These are phyloP conservation scores for Pichia manshurica DNA, from an alignment of 805 yeast genomes.

Conservation along the genomic window DNA sequence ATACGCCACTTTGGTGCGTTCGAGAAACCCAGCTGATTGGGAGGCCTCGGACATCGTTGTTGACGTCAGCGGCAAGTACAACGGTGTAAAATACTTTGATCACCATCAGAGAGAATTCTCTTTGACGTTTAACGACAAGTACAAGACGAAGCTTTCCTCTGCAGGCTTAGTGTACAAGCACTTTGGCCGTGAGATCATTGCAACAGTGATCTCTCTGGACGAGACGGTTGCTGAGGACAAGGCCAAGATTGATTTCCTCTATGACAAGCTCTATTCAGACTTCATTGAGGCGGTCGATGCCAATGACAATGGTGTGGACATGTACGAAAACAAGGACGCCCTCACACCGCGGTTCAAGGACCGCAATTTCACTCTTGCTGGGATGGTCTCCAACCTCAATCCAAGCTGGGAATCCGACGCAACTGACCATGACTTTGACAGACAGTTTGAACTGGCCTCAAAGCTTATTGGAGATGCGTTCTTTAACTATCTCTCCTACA, in stretches of 20 bases:
- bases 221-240: slow-evolving; percentile 30
- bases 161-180: slow-evolving; percentile 93
- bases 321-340: slow-evolving; percentile 49
- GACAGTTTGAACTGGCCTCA: slow-evolving; percentile 63
- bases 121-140: slow-evolving; percentile 61
- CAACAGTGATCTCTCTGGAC: slow-evolving; percentile 40
- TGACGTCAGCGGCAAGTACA: slow-evolving; percentile 91
- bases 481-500: slow-evolving; percentile 54
- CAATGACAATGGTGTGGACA: slow-evolving; percentile 86
- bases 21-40: slow-evolving; percentile 78
- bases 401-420: slow-evolving; percentile 78
- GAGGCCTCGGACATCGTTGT: slow-evolving; percentile 87
- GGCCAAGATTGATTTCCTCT: slow-evolving; percentile 49
- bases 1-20: slow-evolving; percentile 67
- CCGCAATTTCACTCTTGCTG: slow-evolving; percentile 68
- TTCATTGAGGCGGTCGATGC: slow-evolving; percentile 93
- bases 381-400: slow-evolving; percentile 71
- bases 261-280: slow-evolving; percentile 72
- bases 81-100: slow-evolving; percentile 79
- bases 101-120: slow-evolving; percentile 93
- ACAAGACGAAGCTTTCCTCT: slow-evolving; percentile 76
- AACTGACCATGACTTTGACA: slow-evolving; percentile 61
- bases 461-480: slow-evolving; percentile 81
- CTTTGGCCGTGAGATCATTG: slow-evolving; percentile 66
- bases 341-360: slow-evolving; percentile 63